A percentile compares a stretch with the other conserved stretches of the same genome.
Conservation (phyloP, 129 eudicot species). For the Flaveria ramosissima region DNA sequence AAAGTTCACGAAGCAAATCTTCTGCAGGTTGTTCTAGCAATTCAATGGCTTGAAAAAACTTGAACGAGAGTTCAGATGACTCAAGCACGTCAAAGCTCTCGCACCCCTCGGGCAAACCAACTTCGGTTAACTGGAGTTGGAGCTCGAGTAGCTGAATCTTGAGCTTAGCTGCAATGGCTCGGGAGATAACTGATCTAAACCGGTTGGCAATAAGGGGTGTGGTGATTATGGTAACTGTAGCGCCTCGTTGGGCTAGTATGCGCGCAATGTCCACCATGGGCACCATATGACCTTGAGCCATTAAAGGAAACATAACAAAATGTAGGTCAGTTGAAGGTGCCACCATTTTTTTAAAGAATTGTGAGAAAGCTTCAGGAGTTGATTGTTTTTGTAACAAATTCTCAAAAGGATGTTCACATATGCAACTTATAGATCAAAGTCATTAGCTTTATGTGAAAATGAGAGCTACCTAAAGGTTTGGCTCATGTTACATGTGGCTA, state of each 20-base stretch:
- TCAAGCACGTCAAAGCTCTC: constrained; percentile 42
- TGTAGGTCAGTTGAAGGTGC: constrained; percentile 30
- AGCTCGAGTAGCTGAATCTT: constrained; percentile 30
- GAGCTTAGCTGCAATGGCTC: constrained; percentile 35
- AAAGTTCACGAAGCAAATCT: constrained; percentile 17
- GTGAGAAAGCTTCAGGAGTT: neutral
- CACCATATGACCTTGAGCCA: constrained; percentile 55
- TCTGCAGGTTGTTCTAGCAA: constrained; percentile 41
- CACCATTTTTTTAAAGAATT: neutral
- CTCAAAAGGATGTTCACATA: neutral
- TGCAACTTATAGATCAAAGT: neutral
- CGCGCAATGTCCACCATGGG: constrained; percentile 52
- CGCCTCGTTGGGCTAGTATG: constrained; percentile 40
- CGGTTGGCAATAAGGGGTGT: constrained; percentile 41
- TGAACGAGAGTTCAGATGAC: neutral
- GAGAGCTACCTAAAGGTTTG: neutral
- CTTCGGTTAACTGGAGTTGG: constrained; percentile 33
- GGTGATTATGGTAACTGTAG: constrained; percentile 39
- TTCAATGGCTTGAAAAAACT: constrained; percentile 33
- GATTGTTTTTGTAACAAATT: neutral
- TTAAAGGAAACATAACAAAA: constrained; percentile 43
- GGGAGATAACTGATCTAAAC: constrained; percentile 23
- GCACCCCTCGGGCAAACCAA: constrained; percentile 46
- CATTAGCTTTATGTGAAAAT: neutral
- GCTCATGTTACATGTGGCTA: neutral